These are phyloP conservation scores for Fusarium mundagurra DNA, from an alignment of 2,329 filamentous ascomycete genomes.

Conservation along the genomic window DNA sequence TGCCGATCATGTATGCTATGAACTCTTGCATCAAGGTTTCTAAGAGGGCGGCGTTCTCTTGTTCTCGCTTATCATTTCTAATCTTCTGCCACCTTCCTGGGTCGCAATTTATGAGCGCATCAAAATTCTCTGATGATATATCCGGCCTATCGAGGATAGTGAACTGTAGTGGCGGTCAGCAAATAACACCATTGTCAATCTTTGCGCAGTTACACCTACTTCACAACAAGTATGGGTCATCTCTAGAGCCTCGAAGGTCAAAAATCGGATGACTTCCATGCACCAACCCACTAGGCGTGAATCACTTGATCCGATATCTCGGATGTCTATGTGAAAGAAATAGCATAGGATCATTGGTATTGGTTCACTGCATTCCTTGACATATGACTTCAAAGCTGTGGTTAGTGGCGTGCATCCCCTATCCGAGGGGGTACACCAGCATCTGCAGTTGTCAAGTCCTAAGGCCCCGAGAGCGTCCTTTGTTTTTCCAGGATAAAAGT, in stretches of 20 bases:
- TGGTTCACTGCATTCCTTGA: accelerated
- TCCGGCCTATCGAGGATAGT: accelerated
- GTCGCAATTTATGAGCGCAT: accelerated
- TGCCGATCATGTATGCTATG: accelerated
- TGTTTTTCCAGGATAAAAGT: accelerated
- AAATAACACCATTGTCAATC: accelerated
- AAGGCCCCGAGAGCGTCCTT: accelerated
- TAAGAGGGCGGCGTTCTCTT: accelerated
- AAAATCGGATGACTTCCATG: accelerated
- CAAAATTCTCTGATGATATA: accelerated
- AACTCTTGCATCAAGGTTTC: accelerated
- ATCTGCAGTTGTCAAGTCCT: not conserved
- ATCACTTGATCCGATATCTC: accelerated
- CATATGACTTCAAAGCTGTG: not conserved
- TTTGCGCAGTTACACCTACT: accelerated
- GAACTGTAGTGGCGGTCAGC: accelerated
- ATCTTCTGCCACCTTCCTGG: not conserved
- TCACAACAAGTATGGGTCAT: not conserved
- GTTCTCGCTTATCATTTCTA: not conserved
- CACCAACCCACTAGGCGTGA: accelerated
- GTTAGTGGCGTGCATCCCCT: not conserved
- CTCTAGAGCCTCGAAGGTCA: not conserved
- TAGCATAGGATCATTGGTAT: accelerated
- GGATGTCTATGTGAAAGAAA: accelerated
- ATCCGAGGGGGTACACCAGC: not conserved